Evolutionary conservation across 176 grass and related monocot genomes (phyloP).

Genomic region (Juncus effusus): DNA sequence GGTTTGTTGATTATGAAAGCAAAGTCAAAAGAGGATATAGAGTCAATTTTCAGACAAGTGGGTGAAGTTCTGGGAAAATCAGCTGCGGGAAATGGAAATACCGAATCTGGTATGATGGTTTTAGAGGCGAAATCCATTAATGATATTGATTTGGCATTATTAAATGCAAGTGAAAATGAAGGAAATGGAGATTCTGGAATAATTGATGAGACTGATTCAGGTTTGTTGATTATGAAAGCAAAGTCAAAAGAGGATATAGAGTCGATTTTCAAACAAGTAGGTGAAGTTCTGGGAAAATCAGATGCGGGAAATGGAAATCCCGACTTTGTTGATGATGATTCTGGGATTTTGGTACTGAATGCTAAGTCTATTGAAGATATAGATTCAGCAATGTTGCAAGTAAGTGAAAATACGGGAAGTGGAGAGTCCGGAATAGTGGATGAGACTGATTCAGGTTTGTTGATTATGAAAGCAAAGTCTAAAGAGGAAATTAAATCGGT

Average conservation of each 20-base stretch:
- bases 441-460: conserved; percentile 35
- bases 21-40: conserved; percentile 14
- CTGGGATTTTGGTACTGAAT: conserved; percentile 11
- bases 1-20: conserved; percentile 15
- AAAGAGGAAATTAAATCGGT: conserved; percentile 46
- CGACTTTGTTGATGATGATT: conserved; percentile 19
- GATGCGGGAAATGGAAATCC: conserved; percentile 5
- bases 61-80: background rate
- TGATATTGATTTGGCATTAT: conserved; percentile 13
- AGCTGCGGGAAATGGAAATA: background rate
- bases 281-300: conserved; percentile 27
- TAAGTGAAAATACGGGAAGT: background rate
- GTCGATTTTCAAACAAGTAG: conserved; percentile 17
- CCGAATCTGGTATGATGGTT: conserved; percentile 11
- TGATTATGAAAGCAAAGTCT: conserved; percentile 48
- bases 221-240: conserved; percentile 26
- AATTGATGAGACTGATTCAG: conserved; percentile 14
- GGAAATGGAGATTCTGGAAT: conserved; percentile 7
- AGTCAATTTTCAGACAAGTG: conserved; percentile 8
- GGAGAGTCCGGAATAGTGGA: conserved; percentile 6
- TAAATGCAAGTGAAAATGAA: background rate
- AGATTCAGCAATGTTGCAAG: conserved; percentile 13
- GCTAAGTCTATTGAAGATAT: conserved; percentile 29
- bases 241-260: conserved; percentile 30
- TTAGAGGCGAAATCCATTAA: conserved; percentile 23